Evolutionary conservation across 495 filamentous ascomycete species (phyloP).

Genomic region (Neurospora sp.): DNA sequence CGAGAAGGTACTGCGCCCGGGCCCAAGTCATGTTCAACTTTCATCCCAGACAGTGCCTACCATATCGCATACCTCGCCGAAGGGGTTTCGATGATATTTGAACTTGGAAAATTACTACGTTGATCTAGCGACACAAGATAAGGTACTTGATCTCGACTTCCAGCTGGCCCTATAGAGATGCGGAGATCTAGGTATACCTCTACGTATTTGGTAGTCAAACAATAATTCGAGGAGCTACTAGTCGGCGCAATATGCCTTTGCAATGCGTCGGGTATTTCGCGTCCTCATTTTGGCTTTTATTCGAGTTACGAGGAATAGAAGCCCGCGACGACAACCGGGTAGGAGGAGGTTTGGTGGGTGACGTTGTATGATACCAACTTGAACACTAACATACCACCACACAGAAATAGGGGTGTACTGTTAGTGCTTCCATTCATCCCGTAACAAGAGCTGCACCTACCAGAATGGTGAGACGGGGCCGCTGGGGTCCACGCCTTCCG

Average conservation of each 20-base stretch:
- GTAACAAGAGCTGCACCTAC: neutral
- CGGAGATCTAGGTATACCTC: neutral
- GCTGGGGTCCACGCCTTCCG: neutral
- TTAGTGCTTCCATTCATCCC: neutral
- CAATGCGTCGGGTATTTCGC: neutral
- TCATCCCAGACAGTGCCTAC: neutral
- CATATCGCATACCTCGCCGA: neutral
- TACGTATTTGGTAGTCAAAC: neutral
- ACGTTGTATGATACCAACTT: neutral
- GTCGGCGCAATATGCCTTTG: neutral
- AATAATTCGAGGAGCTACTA: neutral
- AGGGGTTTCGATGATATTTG: neutral
- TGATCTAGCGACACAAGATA: neutral
- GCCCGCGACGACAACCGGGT: neutral
- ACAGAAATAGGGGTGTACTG: neutral
- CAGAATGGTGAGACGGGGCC: neutral
- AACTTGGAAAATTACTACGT: neutral
- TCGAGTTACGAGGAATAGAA: neutral
- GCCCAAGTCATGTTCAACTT: neutral
- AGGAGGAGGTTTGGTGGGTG: neutral
- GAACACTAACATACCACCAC: neutral
- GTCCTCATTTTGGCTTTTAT: neutral
- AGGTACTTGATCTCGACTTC: neutral
- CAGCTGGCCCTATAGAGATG: neutral
- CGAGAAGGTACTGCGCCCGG: neutral